A percentile compares a stretch with the other conserved stretches of the same genome.
phyloP scores from a whole-genome alignment of 2,329 filamentous ascomycete genomes.

The Colletotrichum sp. region DNA sequence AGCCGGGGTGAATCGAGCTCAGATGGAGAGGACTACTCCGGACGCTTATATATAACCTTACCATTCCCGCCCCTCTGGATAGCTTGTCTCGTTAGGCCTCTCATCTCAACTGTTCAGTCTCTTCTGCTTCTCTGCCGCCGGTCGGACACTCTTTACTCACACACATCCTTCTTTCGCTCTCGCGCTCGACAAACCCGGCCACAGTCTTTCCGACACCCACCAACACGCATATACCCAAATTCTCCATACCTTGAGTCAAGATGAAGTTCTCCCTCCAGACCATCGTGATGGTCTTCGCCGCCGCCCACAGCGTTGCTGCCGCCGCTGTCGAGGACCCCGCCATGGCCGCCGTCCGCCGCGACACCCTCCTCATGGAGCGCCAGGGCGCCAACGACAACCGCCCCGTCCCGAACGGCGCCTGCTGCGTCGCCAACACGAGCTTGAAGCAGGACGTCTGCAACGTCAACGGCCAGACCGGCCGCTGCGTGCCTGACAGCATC shows the following conservation, averaged over 20 bases:
- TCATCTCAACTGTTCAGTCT: not conserved
- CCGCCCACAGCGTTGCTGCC: constrained; percentile 24
- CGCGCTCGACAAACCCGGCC: not conserved
- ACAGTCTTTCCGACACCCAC: not conserved
- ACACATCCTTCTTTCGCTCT: not conserved
- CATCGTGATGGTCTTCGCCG: constrained; percentile 29
- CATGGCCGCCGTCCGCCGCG: constrained; percentile 25
- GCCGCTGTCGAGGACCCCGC: constrained; percentile 23
- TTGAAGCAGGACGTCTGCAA: constrained; percentile 42
- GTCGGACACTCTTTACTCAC: constrained; percentile 3
- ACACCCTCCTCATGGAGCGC: constrained; percentile 26
- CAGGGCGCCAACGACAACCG: constrained; percentile 39
- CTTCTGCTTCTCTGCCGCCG: constrained; percentile 18
- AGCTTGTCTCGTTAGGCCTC: not conserved
- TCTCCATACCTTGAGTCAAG: constrained; percentile 11
- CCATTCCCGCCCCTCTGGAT: not conserved
- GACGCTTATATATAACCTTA: not conserved
- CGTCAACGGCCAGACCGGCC: constrained; percentile 34
- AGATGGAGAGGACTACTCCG: not conserved
- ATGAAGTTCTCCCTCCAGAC: constrained; percentile 32
- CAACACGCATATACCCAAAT: not conserved
- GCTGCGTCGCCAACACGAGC: constrained; percentile 37
- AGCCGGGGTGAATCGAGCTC: not conserved
- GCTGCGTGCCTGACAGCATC: constrained; percentile 37
- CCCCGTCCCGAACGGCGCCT: constrained; percentile 36